Conservation (phyloP, 331 rosid species). For the Stylosanthes scabra region DNA sequence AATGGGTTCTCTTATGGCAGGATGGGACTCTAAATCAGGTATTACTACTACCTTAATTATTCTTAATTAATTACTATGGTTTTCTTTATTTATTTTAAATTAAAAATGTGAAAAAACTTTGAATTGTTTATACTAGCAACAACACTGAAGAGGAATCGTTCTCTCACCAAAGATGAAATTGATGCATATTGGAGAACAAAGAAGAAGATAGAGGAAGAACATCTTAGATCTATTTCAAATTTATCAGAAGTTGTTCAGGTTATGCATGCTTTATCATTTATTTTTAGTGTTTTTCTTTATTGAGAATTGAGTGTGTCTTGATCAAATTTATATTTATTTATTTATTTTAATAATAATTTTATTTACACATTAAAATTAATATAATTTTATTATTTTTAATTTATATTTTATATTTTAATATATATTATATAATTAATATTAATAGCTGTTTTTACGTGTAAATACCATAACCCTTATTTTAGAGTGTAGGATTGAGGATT, state of each 20-base stretch:
- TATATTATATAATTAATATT: too few relatives aligned
- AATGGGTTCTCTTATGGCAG: constrained; percentile 86
- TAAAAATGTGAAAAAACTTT: not conserved
- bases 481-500: too few relatives aligned
- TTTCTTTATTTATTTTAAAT: not conserved
- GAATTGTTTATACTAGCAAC: constrained; percentile 26
- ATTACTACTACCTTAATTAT: not conserved
- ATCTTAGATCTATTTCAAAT: constrained; percentile 50
- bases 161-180: constrained; percentile 71
- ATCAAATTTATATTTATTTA: too few relatives aligned
- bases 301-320: too few relatives aligned
- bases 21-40: constrained; percentile 59
- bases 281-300: too few relatives aligned
- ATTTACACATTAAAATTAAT: too few relatives aligned
- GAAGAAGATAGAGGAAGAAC: constrained; percentile 65
- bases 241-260: constrained; percentile 46
- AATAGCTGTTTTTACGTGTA: too few relatives aligned
- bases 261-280: not conserved
- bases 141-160: constrained; percentile 49
- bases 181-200: constrained; percentile 68
- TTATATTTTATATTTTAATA: too few relatives aligned
- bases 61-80: not conserved
- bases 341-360: too few relatives aligned
- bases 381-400: too few relatives aligned
- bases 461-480: too few relatives aligned